Evolutionary conservation across 2,329 filamentous ascomycete genomes (phyloP).

Genomic region (Claviceps sp.): DNA sequence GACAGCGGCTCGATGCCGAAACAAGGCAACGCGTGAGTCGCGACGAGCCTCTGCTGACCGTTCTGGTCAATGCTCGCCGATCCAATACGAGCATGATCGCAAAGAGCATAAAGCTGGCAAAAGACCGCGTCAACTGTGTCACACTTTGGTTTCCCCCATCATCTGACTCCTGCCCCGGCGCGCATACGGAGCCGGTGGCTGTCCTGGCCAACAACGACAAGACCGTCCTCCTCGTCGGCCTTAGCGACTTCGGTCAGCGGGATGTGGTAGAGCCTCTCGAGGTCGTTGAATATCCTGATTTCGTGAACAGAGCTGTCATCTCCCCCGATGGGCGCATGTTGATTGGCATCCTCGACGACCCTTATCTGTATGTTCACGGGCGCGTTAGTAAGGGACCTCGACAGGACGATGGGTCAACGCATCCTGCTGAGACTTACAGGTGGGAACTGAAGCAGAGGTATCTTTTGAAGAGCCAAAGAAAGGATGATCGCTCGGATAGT

Average conservation of each 20-base stretch:
- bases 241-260: conserved; percentile 42
- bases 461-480: conserved; percentile 43
- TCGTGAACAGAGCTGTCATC: conserved; percentile 87
- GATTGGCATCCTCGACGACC: conserved; percentile 76
- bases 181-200: conserved; percentile 45
- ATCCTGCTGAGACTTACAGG: conserved; percentile 21
- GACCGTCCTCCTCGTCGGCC: conserved; percentile 70
- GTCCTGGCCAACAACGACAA: conserved; percentile 84
- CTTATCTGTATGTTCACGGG: conserved; percentile 72
- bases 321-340: conserved; percentile 76
- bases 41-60: conserved; percentile 21
- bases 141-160: conserved; percentile 47
- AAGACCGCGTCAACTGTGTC: conserved; percentile 52
- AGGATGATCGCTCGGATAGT: conserved; percentile 39
- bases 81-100: conserved; percentile 32
- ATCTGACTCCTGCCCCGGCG: conserved; percentile 15
- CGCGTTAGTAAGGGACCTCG: conserved; percentile 27
- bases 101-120: conserved; percentile 40
- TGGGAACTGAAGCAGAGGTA: conserved; percentile 41
- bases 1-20: conserved; percentile 11
- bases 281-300: conserved; percentile 62
- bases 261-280: conserved; percentile 46
- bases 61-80: conserved; percentile 25
- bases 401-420: conserved; percentile 10
- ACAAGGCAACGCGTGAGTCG: conserved; percentile 15